Percentiles rank a stretch among this genome's conserved stretches.
Evolutionary conservation across 768 basidiomycete genomes (phyloP).

Genomic region (Lentinula raphanica): DNA sequence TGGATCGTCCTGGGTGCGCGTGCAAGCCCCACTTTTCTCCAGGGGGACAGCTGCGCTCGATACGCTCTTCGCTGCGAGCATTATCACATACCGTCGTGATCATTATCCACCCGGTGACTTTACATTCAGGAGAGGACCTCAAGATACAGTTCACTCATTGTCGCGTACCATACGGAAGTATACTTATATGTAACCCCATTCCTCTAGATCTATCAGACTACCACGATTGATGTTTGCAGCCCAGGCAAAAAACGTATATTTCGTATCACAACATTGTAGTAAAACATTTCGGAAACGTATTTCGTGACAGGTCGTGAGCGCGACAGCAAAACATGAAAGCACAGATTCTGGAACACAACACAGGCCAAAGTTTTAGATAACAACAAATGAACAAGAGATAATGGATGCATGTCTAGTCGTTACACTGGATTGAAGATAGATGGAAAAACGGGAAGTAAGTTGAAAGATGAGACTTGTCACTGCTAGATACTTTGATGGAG

Average conservation of each 20-base stretch:
- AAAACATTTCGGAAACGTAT: conserved; percentile 4
- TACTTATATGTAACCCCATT: neutral
- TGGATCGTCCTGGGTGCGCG: too few relatives aligned
- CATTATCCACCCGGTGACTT: too few relatives aligned
- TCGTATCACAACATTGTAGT: conserved; percentile 16
- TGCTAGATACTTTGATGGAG: conserved; percentile 10
- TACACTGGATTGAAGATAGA: conserved; percentile 42
- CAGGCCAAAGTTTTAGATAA: conserved; percentile 18
- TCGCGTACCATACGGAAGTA: too few relatives aligned
- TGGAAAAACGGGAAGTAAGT: conserved; percentile 11
- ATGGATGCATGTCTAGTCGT: conserved; percentile 69
- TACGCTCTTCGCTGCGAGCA: too few relatives aligned
- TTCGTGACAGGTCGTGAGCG: conserved; percentile 22
- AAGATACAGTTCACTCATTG: too few relatives aligned
- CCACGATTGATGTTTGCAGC: conserved; percentile 1
- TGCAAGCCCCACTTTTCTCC: too few relatives aligned
- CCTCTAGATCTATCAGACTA: too few relatives aligned
- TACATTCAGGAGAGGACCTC: too few relatives aligned
- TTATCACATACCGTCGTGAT: too few relatives aligned
- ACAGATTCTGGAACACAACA: conserved; percentile 26
- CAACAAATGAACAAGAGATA: conserved; percentile 25
- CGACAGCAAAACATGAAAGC: conserved; percentile 15
- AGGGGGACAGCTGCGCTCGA: too few relatives aligned
- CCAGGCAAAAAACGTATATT: conserved; percentile 12
- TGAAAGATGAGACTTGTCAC: conserved; percentile 8